Evolutionary conservation across 2,329 filamentous ascomycete genomes (phyloP).

Genomic region (Exophiala lecanii-corni): DNA sequence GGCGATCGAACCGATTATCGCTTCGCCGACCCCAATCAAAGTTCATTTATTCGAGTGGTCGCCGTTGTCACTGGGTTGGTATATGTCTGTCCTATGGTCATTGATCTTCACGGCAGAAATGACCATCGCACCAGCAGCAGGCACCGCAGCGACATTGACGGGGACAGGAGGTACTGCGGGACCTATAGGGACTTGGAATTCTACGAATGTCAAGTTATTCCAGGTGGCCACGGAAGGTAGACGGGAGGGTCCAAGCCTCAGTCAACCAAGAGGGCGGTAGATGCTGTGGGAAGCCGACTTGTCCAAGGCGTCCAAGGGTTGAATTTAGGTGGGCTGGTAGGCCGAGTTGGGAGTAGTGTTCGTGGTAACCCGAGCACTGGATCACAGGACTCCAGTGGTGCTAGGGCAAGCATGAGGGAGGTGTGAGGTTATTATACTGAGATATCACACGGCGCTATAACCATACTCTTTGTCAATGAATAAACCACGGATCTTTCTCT

Average conservation of each 20-base stretch:
- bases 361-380: neutral
- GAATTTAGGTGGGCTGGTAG: constrained; percentile 56
- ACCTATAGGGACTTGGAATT: constrained; percentile 90
- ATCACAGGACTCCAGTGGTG: neutral
- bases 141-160: constrained; percentile 24
- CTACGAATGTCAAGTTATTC: constrained; percentile 82
- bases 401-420: constrained; percentile 1
- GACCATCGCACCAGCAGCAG: constrained; percentile 50
- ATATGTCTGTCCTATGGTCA: constrained; percentile 89
- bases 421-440: neutral
- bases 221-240: constrained; percentile 75
- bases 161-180: constrained; percentile 57
- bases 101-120: constrained; percentile 89
- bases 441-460: neutral
- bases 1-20: constrained; percentile 61
- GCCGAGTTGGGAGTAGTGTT: constrained; percentile 18
- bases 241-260: constrained; percentile 71
- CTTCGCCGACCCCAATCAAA: constrained; percentile 65
- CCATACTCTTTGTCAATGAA: neutral
- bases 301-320: constrained; percentile 81
- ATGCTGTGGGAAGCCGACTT: constrained; percentile 86
- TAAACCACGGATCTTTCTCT: too few relatives aligned
- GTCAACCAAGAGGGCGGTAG: constrained; percentile 82
- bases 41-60: constrained; percentile 96
- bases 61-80: constrained; percentile 84